Conservation (phyloP, 768 basidiomycete species). For the Amanita exitialis region DNA sequence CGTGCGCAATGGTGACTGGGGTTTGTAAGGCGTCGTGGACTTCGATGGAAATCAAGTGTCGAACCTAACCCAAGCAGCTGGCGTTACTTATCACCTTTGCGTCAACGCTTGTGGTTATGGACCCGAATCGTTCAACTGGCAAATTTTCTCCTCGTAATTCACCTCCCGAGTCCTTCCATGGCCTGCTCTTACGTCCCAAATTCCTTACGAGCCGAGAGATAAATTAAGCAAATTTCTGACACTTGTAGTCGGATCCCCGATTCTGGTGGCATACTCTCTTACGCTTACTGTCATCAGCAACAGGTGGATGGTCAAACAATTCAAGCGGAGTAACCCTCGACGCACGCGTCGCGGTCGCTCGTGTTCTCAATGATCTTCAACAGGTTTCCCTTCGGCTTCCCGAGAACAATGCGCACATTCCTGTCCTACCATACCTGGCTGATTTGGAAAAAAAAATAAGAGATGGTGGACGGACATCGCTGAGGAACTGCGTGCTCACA, state of each 20-base stretch:
- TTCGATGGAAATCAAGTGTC: not conserved
- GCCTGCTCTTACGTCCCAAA: too few species aligned
- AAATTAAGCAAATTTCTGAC: slow-evolving; percentile 31
- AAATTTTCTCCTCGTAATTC: slow-evolving; percentile 14
- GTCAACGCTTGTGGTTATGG: slow-evolving; percentile 15
- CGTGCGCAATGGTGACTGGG: too few species aligned
- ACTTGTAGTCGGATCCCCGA: slow-evolving; percentile 13
- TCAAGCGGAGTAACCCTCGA: slow-evolving; percentile 19
- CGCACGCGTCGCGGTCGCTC: slow-evolving; percentile 20
- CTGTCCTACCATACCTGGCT: slow-evolving; percentile 28
- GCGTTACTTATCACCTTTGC: not conserved
- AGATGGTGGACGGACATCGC: slow-evolving; percentile 28
- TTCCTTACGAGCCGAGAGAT: slow-evolving; percentile 33
- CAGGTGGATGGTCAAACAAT: slow-evolving; percentile 19
- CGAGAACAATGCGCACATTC: slow-evolving; percentile 5
- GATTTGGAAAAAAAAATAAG: slow-evolving; percentile 29
- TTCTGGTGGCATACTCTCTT: too few species aligned
- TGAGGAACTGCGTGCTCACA: slow-evolving; percentile 19
- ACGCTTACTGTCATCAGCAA: too few species aligned
- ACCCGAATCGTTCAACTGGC: slow-evolving; percentile 20
- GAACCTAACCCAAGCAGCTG: not conserved
- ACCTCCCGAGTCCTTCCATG: too few species aligned
- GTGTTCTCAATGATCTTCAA: slow-evolving; percentile 28
- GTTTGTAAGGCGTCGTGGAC: not conserved
- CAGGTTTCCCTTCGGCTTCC: slow-evolving; percentile 27